A percentile compares a stretch with the other conserved stretches of the same genome.
Evolutionary conservation across 495 filamentous ascomycete genomes (phyloP).

Genomic region (Hypoxylon fuscum): DNA sequence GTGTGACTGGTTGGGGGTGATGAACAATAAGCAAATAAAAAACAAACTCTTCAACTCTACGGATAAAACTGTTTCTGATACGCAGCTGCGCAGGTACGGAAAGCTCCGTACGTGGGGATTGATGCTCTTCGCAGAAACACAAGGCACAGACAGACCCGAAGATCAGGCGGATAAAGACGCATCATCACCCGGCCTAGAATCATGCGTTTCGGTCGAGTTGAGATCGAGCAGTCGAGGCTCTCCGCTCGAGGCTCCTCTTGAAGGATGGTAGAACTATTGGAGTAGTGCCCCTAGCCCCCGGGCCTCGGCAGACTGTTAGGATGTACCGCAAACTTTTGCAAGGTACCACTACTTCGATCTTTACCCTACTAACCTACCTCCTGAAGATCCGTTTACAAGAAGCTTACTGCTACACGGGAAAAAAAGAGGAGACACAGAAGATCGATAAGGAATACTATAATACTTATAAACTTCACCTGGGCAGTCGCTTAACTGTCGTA

Average conservation of each 20-base stretch:
- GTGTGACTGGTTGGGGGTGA: background rate
- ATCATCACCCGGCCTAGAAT: constrained; percentile 27
- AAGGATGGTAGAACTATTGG: constrained; percentile 29
- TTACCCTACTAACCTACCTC: constrained; percentile 3
- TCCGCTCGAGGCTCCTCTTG: constrained; percentile 18
- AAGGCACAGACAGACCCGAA: constrained; percentile 19
- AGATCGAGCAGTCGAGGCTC: constrained; percentile 1
- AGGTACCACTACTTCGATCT: constrained; percentile 31
- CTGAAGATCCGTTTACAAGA: constrained; percentile 21
- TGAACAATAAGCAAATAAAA: constrained; percentile 2
- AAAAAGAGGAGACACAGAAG: constrained; percentile 7
- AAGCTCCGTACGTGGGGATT: background rate
- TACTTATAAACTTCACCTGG: background rate
- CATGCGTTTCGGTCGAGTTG: constrained; percentile 26
- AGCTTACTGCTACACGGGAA: constrained; percentile 18
- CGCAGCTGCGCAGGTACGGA: background rate
- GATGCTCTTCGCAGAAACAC: constrained; percentile 12
- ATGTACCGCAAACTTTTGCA: constrained; percentile 29
- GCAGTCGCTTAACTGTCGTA: constrained; percentile 16
- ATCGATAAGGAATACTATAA: too few relatives aligned
- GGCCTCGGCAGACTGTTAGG: background rate
- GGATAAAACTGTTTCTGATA: constrained; percentile 3
- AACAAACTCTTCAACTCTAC: constrained; percentile 4
- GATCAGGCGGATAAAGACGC: constrained; percentile 35
- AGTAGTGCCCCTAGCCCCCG: constrained; percentile 6